Percentiles rank a stretch among this genome's conserved stretches.
These are phyloP conservation scores for Chrysopogon serrulatus DNA, from an alignment of 176 grass and related monocot genomes.

Conservation along the genomic window DNA sequence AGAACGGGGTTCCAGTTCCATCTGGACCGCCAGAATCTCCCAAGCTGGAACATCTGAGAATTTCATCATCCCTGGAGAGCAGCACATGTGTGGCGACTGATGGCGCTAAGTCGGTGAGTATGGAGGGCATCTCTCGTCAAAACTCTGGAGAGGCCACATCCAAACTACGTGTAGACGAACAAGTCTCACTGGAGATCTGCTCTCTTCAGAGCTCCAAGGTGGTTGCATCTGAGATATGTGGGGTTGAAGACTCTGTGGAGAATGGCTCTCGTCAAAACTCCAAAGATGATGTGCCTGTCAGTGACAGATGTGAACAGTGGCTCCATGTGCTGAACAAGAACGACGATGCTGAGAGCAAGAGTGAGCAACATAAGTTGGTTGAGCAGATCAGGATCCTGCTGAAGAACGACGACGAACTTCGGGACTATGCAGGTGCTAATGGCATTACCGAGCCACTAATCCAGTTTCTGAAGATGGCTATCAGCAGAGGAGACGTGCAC, in stretches of 20 bases:
- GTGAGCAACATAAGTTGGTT: constrained; percentile 42
- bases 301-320: constrained; percentile 50
- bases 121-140: constrained; percentile 13
- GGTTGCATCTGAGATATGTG: constrained; percentile 38
- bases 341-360: not conserved
- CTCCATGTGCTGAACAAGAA: constrained; percentile 39
- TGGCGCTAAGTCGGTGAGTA: constrained; percentile 8
- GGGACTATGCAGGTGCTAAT: constrained; percentile 50
- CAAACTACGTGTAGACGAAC: constrained; percentile 29
- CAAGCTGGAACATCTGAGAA: constrained; percentile 56
- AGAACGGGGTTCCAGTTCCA: constrained; percentile 59
- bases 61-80: constrained; percentile 36
- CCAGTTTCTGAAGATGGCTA: constrained; percentile 46
- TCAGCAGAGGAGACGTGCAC: constrained; percentile 42
- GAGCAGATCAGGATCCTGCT: constrained; percentile 63
- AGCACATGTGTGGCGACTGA: constrained; percentile 32
- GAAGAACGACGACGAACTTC: constrained; percentile 65
- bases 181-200: not conserved
- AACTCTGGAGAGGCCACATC: constrained; percentile 20
- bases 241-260: constrained; percentile 13
- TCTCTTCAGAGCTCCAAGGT: constrained; percentile 10
- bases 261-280: constrained; percentile 7
- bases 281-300: constrained; percentile 18
- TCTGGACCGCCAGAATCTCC: constrained; percentile 66
- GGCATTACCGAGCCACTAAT: constrained; percentile 64